These are phyloP conservation scores for Fusarium concolor DNA, from an alignment of 2,329 filamentous ascomycete genomes.

Conservation along the genomic window DNA sequence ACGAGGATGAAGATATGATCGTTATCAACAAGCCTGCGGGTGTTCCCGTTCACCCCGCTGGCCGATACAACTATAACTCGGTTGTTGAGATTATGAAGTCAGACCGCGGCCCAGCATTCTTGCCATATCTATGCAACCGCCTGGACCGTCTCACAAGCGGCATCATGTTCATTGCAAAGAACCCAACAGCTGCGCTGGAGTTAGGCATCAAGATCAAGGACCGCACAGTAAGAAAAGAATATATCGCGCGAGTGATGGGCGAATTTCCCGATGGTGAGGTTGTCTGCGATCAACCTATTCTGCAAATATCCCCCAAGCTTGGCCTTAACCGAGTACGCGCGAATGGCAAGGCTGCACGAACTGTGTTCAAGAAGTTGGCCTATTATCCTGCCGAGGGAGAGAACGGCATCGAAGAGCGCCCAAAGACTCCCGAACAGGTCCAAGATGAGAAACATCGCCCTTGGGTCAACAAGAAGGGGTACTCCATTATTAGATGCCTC, in stretches of 20 bases:
- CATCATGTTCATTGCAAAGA: conserved; percentile 98
- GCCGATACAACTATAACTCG: conserved; percentile 95
- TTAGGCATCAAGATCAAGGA: conserved; percentile 81
- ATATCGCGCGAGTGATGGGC: conserved; percentile 90
- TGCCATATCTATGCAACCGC: conserved; percentile 83
- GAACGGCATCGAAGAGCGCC: conserved; percentile 40
- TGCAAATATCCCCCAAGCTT: conserved; percentile 94
- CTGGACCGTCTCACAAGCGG: conserved; percentile 93
- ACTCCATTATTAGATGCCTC: conserved; percentile 93
- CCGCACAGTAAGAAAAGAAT: conserved; percentile 92
- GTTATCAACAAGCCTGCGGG: conserved; percentile 98
- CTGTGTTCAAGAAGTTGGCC: conserved; percentile 91
- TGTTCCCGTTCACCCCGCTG: conserved; percentile 93
- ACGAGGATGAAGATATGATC: conserved; percentile 93
- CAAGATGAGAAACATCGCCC: conserved; percentile 49
- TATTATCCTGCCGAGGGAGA: conserved; percentile 74
- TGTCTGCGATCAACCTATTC: conserved; percentile 91
- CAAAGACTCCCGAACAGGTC: conserved; percentile 40
- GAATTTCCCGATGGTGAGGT: conserved; percentile 92
- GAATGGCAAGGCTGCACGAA: conserved; percentile 88
- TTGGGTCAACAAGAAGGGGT: conserved; percentile 74
- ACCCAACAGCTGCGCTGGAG: conserved; percentile 79
- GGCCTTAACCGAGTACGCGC: conserved; percentile 95
- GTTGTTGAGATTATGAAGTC: conserved; percentile 92
- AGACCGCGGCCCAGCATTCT: conserved; percentile 69